phyloP scores from a whole-genome alignment of 1,284 basidiomycete genomes.

The Tilletia caries region DNA sequence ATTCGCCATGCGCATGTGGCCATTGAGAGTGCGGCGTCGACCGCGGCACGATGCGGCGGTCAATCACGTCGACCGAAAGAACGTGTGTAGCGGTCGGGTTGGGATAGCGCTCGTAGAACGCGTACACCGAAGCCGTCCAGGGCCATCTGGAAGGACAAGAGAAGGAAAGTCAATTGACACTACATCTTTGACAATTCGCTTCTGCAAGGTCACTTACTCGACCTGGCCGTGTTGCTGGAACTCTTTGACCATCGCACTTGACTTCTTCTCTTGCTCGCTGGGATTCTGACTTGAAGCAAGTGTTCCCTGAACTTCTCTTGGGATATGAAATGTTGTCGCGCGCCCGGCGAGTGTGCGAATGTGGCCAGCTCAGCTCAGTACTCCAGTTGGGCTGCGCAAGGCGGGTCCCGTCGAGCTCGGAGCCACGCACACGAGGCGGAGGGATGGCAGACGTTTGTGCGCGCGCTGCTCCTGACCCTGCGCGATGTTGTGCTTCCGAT shows the following conservation, averaged over 20 bases:
- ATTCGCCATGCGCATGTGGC: constrained; percentile 12
- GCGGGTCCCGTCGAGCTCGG: too few species aligned
- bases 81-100: constrained; percentile 94
- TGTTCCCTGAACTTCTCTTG: not conserved
- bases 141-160: not conserved
- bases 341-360: too few species aligned
- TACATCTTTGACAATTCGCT: not conserved
- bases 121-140: constrained; percentile 49
- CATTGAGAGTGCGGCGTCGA: constrained; percentile 23
- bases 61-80: constrained; percentile 88
- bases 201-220: not conserved
- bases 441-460: too few species aligned
- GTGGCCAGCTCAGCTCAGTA: too few species aligned
- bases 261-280: too few species aligned
- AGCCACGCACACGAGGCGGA: too few species aligned
- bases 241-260: constrained; percentile 6
- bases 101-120: constrained; percentile 92
- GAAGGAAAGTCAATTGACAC: not conserved
- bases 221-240: not conserved
- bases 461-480: not conserved
- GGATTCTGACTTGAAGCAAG: not conserved
- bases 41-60: constrained; percentile 59
- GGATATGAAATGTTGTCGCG: too few species aligned
- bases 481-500: not conserved
- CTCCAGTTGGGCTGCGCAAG: too few species aligned